Base-by-base conservation (phyloP, 2,329 filamentous ascomycete genomes). In the Fusarium gaditjirri region DNA sequence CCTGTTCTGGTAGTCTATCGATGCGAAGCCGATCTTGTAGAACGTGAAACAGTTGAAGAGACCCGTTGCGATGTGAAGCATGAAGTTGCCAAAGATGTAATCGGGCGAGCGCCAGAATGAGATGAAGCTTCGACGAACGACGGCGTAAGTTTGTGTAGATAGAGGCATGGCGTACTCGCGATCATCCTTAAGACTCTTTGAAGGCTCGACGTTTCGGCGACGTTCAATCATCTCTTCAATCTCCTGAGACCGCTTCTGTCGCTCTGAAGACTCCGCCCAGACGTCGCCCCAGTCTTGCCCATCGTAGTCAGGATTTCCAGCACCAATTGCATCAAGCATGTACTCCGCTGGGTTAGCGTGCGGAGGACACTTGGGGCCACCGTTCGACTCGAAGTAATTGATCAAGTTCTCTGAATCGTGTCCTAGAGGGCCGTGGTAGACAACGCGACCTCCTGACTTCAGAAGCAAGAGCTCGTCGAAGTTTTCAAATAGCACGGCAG, bases 1-100 rank as follows among this genome's bases (percentile, higher is more conserved):
- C 12, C 91, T 86, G 50, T 90, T 91, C 78, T 93, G 91, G 82
- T 92, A 88, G 74, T 92, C 90, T 65, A 90, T 87, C 3, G 83
- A 83, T 5, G 86, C 84, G 54, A 86, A 84, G 1, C 86, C 86
- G 1, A 92, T 80, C 68, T 89, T 85, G 84, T 87, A 93, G 76
- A 93, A 93, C 0, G 91, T 92, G 76, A 93, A 92, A 19, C 88
- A 89, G 70, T 92, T 92, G 83, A 93, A 93, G 23, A 92, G 84
- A 6, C 89, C 90, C 1, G 88, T 89, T 49, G 90, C 82, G 53
- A 91, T 86, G 57, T 90, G 88, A 3, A 91, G 82, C 79, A 90
- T 85, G 66, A 91, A 86, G 79, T 90, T 91, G 44, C 90, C 89
- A 73, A 89, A 77, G 27, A 85, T 83, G 80, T 93, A 93, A 50